phyloP scores from a whole-genome alignment of 495 filamentous ascomycete genomes.

The Clohesyomyces aquaticus region DNA sequence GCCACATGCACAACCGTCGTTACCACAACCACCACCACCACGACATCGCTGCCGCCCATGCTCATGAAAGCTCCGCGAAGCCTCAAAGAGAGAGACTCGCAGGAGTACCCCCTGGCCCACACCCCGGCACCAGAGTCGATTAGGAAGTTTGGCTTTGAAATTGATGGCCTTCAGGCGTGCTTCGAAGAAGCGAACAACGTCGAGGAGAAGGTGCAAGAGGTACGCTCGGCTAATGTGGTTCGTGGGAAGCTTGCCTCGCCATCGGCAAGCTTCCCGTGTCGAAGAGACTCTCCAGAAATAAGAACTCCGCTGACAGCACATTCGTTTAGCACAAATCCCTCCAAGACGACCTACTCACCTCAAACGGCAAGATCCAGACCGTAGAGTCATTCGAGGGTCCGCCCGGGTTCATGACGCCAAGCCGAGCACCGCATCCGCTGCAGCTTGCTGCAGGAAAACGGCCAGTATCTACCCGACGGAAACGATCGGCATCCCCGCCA shows the following conservation, averaged over 20 bases:
- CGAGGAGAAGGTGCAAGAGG: conserved; percentile 58
- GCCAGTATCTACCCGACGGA: conserved; percentile 44
- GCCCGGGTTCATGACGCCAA: conserved; percentile 27
- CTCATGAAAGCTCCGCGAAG: conserved; percentile 75
- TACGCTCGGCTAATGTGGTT: conserved; percentile 48
- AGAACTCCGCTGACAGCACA: conserved; percentile 7
- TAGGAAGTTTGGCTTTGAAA: conserved; percentile 71
- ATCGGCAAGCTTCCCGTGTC: too few relatives aligned
- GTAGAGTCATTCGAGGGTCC: conserved; percentile 21
- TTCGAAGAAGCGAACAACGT: conserved; percentile 71
- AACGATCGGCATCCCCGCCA: conserved; percentile 57
- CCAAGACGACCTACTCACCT: conserved; percentile 18
- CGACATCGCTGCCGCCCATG: conserved; percentile 83
- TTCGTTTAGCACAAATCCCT: conserved; percentile 25
- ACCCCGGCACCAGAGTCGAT: conserved; percentile 78
- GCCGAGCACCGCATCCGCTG: conserved; percentile 8
- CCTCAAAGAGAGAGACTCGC: conserved; percentile 75
- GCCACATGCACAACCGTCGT: conserved; percentile 77
- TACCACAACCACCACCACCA: conserved; percentile 94
- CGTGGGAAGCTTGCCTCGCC: background rate
- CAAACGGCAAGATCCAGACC: conserved; percentile 22
- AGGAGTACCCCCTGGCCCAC: conserved; percentile 84
- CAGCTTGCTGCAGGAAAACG: conserved; percentile 10
- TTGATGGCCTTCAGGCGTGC: conserved; percentile 65
- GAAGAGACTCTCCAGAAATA: background rate